Evolutionary conservation across 108 stramenopile species (phyloP), one percentile per base, ranked within the genome.

Genomic region (Cylindrotheca fusiformis): DNA sequence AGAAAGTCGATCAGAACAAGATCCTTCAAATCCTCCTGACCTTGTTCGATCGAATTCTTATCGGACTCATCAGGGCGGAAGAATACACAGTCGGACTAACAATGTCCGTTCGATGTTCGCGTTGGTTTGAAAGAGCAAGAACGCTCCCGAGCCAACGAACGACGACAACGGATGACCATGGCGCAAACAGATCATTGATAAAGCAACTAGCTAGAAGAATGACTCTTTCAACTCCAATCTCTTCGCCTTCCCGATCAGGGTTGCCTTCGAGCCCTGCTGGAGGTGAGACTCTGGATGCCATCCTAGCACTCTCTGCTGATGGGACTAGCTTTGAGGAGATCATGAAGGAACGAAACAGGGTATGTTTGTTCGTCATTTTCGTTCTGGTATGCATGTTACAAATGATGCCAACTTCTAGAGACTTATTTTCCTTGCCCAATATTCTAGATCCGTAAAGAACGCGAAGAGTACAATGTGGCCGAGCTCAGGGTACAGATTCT

Each of bases 381-480:
- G 32, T n/a, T 14, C 57, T 52, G 20, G 21, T 54, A 20, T 63
- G 12, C 50, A 31, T 60, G 25, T 20, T 36, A 0, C 33, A 46
- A 32, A 4, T 14, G 32, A 41, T 60, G 29, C 14, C 0, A 56
- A 55, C 29, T 18, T 18, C 33, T 17, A 52, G 29, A 24, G 24
- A 26, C 14, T 20, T 26, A 32, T 20, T 24, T 25, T 50, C n/a
- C 12, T 21, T 17, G 28, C 48, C 12, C 49, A 26, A 60, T 29
- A 5, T 21, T 28, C 24, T 52, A 82, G 77, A 48, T 70, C 31
- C 84, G 92, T 3, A 85, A 79, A 63, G 88, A 93, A 68, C 71
- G 76, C 53, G 88, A 93, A 67, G 88, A 93, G 53, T 76, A 86
- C 61, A 76, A 75, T 67, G 68, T 93, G 24, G 92, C 92, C 27